Percentiles rank a stretch among this genome's conserved stretches.
Evolutionary conservation across 768 basidiomycete species (phyloP).

Genomic region (Fibroporia radiculosa): DNA sequence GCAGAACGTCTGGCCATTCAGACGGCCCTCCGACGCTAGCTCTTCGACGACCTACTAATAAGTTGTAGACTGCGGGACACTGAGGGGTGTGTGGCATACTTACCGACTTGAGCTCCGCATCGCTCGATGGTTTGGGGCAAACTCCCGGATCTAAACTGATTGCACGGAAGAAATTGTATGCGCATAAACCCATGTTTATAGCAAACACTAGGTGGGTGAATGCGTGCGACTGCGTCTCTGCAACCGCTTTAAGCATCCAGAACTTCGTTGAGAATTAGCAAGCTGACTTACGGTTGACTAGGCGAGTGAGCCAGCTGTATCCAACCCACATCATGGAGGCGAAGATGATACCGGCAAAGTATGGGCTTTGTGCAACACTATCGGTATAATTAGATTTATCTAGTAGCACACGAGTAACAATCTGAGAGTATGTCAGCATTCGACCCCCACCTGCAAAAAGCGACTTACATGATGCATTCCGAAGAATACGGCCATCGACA

Average conservation of each 20-base stretch:
- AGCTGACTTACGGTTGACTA: constrained; percentile 60
- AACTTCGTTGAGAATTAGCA: background rate
- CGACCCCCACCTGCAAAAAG: too few relatives aligned
- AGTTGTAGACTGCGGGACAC: background rate
- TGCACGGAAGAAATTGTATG: constrained; percentile 87
- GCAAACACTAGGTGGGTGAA: constrained; percentile 74
- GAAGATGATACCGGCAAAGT: constrained; percentile 87
- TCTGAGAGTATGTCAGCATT: too few relatives aligned
- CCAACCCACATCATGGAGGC: constrained; percentile 83
- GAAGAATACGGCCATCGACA: constrained; percentile 83
- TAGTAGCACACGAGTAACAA: constrained; percentile 79
- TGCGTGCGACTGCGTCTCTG: constrained; percentile 73
- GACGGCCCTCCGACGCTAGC: constrained; percentile 73
- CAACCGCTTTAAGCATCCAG: background rate
- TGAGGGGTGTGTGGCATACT: constrained; percentile 20
- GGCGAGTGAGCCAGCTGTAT: constrained; percentile 73
- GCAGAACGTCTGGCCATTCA: constrained; percentile 97
- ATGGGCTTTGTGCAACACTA: constrained; percentile 79
- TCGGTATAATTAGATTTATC: constrained; percentile 79
- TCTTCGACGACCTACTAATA: constrained; percentile 80
- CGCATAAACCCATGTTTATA: constrained; percentile 59
- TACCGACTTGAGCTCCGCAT: constrained; percentile 83
- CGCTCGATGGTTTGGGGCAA: constrained; percentile 73
- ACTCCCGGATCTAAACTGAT: constrained; percentile 85
- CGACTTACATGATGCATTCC: constrained; percentile 87